Evolutionary conservation across 495 filamentous ascomycete genomes (phyloP), one percentile per base, ranked within the genome.

Genomic region (Penicillium roqueforti): DNA sequence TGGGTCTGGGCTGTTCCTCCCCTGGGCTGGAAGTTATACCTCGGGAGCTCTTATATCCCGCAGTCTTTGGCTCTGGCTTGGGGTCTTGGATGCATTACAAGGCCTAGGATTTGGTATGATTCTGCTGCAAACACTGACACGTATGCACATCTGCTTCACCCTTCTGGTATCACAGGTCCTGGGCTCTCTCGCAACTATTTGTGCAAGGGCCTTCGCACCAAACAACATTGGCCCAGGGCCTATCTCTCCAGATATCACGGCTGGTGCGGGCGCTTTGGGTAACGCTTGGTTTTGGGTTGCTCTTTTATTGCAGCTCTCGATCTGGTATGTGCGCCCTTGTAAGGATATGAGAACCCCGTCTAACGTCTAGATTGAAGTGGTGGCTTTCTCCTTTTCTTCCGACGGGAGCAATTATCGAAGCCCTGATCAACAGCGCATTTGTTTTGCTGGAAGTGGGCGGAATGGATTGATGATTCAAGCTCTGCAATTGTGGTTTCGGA

Each of bases 381-480:
- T 40, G 84, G 85, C 1, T 88, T 85, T 69, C 77, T 85, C 42
- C 71, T 80, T 62, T 87, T 86, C 71, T 88, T 87, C 76, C 73
- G 85, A 29, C 87, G 85, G 72, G 85, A 87, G 66, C 85, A 87
- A 63, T 76, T 87, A 38, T 76, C 75, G 37, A 88, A 88, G 74
- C 85, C 85, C 19, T 85, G 61, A 68, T 23, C 16, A 18, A 11
- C 19, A 48, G 18, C 38, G 32, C 14, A n/a, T 7, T 48, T 20
- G 16, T 47, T 41, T 43, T 42, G 6, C 41, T 23, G 51, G 19
- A 18, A 43, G 2, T 20, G 31, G 23, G 25, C n/a, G 32, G 32
- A 6, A 36, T 36, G 28, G 38, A 20, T 14, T 18, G n/a, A 6
- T 37, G 6, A 37, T 37, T 40, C 18, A 20, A 11, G 37, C 10